Evolutionary conservation across 352 stramenopile species (phyloP), one percentile per base, ranked within the genome.

Genomic region (Pythium brassicae): DNA sequence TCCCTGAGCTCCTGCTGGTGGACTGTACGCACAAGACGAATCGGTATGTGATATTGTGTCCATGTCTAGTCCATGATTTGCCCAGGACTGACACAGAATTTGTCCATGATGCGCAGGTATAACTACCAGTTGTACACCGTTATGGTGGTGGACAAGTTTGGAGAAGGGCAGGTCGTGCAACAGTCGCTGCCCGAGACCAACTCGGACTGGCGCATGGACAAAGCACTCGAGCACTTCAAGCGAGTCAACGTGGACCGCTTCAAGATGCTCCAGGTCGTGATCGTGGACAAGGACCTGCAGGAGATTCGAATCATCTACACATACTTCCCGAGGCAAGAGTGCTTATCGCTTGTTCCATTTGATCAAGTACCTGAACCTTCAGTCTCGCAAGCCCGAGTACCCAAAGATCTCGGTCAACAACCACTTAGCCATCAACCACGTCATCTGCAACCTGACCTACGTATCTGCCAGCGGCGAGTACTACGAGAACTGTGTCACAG

Each of bases 101-200:
- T 35, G 29, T 10, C 29, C 29, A 35, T 35, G 29, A 35, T 10
- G 4, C 10, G 29, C 10, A 70, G 58, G 6, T 59, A 64, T 42
- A 63, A 67, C 44, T 72, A 68, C 53, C 64, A 68, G 47, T 22
- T 67, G 17, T 29, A 39, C 26, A 59, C 60, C 2, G 50, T 72
- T 7, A 68, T 72, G 48, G 26, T 59, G 1, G 55, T 68, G 37
- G 46, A 72, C n/a, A 46, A 67, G 22, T 62, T 51, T 35, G 59
- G 55, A 2, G 43, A n/a, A n/a, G n/a, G 46, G 4, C 34, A 49
- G 27, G 40, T 54, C 0, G 59, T 57, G 0, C 53, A 66, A 25
- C 52, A 66, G 14, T 61, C 47, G 10, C 34, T 66, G 4, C 20
- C 61, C 10, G 59, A 66, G 23, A 54, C 52, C 5, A 66, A 66